Conservation (phyloP, 2,329 filamentous ascomycete genomes). For the Diaporthe ampelina region DNA sequence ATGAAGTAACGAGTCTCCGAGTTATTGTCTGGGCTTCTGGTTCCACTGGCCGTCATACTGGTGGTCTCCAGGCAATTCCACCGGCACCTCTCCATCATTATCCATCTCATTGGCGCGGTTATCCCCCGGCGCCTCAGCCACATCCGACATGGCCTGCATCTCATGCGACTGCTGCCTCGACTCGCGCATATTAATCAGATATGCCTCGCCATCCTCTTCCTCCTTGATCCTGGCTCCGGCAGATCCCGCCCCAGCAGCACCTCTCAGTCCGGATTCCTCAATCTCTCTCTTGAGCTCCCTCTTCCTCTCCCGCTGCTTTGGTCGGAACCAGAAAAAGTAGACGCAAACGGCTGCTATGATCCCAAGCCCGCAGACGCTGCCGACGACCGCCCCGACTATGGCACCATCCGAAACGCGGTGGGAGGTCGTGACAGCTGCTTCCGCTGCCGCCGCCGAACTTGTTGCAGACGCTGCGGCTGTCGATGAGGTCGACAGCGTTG, state of each 20-base stretch:
- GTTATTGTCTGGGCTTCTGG: not conserved
- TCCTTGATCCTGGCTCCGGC: constrained; percentile 13
- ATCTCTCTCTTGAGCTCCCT: constrained; percentile 8
- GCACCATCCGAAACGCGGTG: constrained; percentile 18
- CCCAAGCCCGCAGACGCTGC: constrained; percentile 31
- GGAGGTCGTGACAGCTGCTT: not conserved
- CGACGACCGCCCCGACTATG: constrained; percentile 32
- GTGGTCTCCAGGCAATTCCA: constrained; percentile 33
- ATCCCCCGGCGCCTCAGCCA: constrained; percentile 29
- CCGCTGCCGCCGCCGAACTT: not conserved
- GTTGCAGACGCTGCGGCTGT: not conserved
- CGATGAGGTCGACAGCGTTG: not conserved
- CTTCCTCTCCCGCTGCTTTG: constrained; percentile 27
- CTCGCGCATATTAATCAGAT: not conserved
- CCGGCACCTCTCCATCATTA: constrained; percentile 15
- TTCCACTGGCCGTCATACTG: not conserved
- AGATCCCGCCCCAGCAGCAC: not conserved
- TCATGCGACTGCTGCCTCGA: constrained; percentile 17
- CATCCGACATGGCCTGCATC: not conserved
- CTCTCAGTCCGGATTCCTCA: not conserved
- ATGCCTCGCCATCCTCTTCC: not conserved
- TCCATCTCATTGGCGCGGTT: constrained; percentile 17
- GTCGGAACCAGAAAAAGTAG: constrained; percentile 37
- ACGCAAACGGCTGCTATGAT: constrained; percentile 32
- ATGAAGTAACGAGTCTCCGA: too few relatives aligned